Base-by-base conservation (phyloP, 2,329 filamentous ascomycete genomes). In the Pestalotiopsis sp. region DNA sequence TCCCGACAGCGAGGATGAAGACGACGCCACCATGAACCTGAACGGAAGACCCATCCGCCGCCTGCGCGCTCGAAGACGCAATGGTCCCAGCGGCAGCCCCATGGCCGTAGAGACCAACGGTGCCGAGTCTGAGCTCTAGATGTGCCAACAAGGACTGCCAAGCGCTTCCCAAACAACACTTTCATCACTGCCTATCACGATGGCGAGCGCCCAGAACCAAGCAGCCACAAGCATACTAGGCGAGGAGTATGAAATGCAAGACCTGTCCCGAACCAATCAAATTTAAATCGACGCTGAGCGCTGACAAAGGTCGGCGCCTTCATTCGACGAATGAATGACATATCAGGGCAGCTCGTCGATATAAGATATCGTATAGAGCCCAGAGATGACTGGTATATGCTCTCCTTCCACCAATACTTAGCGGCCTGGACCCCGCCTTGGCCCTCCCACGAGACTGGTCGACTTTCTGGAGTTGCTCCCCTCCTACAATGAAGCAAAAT, bases 31-130 rank as follows among this genome's bases (percentile, higher is more conserved):
- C 67, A 83, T 83, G 78, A 84, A 81, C 70, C 75, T 80, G 36
- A 84, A 82, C 68, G 80, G 82, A 63, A 77, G 82, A 56, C 76
- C 80, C 31, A 76, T 79, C 23, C 78, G 81, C 60, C 82, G 84
- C 66, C 80, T 84, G 68, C 83, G 84, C 31, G 81, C 82, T 70
- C 72, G 73, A 72, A 76, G 71, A 72, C 72, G 83, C 83, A 86
- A 71, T 87, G 86, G 79, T 56, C 83, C 86, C 70, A 88, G 86
- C 72, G 87, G 86, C 49, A 89, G 87, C 72, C 86, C 86, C 4
- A 89, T 89, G 85, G 81, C 82, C 4, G 71, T 87, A 64, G 88
- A 88, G 71, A 80, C 85, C 4, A 88, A 89, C 69, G 87, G 86
- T 66, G 86, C 83, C 68, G 87, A 89, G 76, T 87, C 86, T 41